Conservation (phyloP, 2,329 filamentous ascomycete genomes). For the Ophiostoma piceae region DNA sequence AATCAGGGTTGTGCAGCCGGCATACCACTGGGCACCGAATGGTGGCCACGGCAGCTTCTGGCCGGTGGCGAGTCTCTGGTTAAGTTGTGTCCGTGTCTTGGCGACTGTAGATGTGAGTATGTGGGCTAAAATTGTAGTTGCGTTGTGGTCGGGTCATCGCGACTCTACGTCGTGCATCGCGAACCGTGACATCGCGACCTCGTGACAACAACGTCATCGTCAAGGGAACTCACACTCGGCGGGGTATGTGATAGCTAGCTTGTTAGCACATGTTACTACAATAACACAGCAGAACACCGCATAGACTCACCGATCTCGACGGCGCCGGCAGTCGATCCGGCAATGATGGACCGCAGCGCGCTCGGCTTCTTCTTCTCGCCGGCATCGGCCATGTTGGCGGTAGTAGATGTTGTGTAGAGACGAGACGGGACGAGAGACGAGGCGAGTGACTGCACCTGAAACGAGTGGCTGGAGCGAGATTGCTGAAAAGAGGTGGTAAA, state of each 20-base stretch:
- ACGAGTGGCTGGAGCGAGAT: too few species aligned
- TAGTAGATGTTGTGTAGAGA: neutral
- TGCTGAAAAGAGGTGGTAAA: too few species aligned
- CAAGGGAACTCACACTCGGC: conserved; percentile 65
- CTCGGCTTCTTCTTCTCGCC: conserved; percentile 56
- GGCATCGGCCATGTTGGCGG: conserved; percentile 18
- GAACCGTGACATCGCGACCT: too few species aligned
- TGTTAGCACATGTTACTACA: conserved; percentile 29
- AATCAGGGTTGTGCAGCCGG: conserved; percentile 92
- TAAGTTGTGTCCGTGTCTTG: conserved; percentile 69
- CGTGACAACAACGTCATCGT: neutral
- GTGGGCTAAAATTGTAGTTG: too few species aligned
- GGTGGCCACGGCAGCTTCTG: conserved; percentile 92
- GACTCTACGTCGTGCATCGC: too few species aligned
- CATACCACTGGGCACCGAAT: conserved; percentile 93
- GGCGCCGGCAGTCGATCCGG: conserved; percentile 87
- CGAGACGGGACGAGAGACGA: neutral
- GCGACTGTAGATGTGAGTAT: neutral
- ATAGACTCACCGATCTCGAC: conserved; percentile 62
- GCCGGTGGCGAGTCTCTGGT: conserved; percentile 70
- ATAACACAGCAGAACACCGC: conserved; percentile 44
- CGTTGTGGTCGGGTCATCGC: too few species aligned
- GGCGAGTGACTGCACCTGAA: too few species aligned
- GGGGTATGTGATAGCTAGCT: conserved; percentile 74
- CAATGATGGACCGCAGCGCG: conserved; percentile 80